Evolutionary conservation across 1,284 basidiomycete species (phyloP).

Genomic region (Pyrrhoderma noxium): DNA sequence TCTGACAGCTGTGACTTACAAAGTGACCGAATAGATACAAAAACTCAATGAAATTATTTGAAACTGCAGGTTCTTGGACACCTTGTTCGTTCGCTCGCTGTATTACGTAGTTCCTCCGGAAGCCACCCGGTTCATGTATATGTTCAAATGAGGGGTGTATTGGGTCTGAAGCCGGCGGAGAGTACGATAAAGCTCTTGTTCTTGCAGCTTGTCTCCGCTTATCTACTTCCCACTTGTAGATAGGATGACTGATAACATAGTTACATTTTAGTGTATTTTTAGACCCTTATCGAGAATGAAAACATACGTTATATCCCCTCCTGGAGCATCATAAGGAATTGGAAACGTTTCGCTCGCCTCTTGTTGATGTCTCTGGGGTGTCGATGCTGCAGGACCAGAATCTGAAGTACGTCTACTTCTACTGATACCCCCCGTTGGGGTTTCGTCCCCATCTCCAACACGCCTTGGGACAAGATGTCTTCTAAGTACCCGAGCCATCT

Average conservation of each 20-base stretch:
- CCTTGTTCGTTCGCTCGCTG: conserved; percentile 65
- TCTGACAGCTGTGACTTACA: conserved; percentile 48
- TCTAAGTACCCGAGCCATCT: conserved; percentile 75
- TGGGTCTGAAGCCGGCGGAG: conserved; percentile 44
- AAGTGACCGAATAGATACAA: conserved; percentile 91
- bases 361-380: conserved; percentile 29
- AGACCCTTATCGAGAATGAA: conserved; percentile 20
- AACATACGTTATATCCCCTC: conserved; percentile 86
- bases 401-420: conserved; percentile 8
- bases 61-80: conserved; percentile 53
- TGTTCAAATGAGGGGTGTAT: conserved; percentile 62
- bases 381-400: conserved; percentile 39
- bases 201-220: conserved; percentile 52
- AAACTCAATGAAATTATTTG: conserved; percentile 89
- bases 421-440: neutral
- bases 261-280: neutral
- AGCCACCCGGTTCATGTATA: conserved; percentile 90
- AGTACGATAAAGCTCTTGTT: conserved; percentile 66
- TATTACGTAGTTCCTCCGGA: conserved; percentile 81
- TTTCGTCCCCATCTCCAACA: conserved; percentile 8
- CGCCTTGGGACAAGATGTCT: conserved; percentile 69
- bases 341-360: conserved; percentile 59
- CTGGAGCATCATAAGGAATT: conserved; percentile 76
- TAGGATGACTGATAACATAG: conserved; percentile 59
- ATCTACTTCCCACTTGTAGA: conserved; percentile 90